Base-by-base conservation (phyloP, 768 basidiomycete species). In the Hypholoma sublateritium region DNA sequence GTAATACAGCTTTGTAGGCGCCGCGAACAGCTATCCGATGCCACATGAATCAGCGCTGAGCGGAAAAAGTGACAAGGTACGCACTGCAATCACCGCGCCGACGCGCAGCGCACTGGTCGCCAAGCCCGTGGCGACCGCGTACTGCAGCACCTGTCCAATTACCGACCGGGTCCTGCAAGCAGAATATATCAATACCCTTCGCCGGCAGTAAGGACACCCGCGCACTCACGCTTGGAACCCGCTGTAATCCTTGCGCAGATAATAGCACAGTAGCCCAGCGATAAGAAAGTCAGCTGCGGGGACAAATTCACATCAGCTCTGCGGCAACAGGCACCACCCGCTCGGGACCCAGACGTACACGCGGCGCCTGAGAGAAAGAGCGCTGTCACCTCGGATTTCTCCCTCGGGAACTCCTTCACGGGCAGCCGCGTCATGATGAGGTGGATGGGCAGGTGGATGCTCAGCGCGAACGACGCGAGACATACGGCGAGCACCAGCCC, bases 111-210 rank as follows among this genome's bases (percentile, higher is more conserved):
- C 51, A 28, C 66, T 67, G 8, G 64, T 67, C 3, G 63, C 62
- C 9, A 67, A 53, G 19, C 63, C 66, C 5, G 66, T 67, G 22
- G 64, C 61, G 4, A 67, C 61, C 5, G 66, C 64, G 43, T 64
- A 67, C 46, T 62, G 59, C 16, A 66, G 35, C 2, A 66, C 55
- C 9, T 55, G 52, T 35, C 50, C 58, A 13, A 63, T 34, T 16
- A 65, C 47, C 32, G 58, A 62, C 16, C 52, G 59, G 25, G 56
- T 63, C 16, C 65, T 64, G 34, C 37, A 13, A 4, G n/a, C 16
- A 5, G 1, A 14, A 28, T 22, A 14, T 12, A 12, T 50, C 35
- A 21, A 21, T 32, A 43, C 5, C 13, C 5, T 13, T 17, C 14
- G 16, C 8, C 16, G 9, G 21, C 17, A 37, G 9, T 14, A 11